These are phyloP conservation scores for Prototheca wickerhamii DNA, from an alignment of 163 green algal genomes.

Conservation along the genomic window DNA sequence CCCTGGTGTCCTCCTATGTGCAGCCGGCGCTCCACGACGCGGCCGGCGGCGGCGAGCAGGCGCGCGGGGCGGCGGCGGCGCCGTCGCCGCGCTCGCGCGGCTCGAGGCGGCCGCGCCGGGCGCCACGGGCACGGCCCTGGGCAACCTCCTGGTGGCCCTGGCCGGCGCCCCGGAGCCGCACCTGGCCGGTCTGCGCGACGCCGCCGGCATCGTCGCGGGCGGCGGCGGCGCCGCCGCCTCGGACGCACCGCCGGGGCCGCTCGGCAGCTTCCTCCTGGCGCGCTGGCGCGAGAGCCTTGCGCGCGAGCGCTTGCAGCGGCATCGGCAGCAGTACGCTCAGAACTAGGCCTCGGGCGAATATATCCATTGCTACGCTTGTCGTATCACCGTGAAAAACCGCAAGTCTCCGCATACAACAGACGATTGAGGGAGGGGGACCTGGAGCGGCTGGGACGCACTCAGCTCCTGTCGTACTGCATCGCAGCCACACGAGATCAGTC, in stretches of 20 bases:
- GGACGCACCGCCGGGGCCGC: constrained; percentile 15
- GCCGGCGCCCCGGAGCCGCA: constrained; percentile 8
- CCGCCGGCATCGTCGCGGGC: constrained; percentile 6
- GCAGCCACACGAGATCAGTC: too few species aligned
- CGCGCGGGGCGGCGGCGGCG: constrained; percentile 10
- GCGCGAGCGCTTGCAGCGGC: constrained; percentile 22
- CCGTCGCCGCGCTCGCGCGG: constrained; percentile 9
- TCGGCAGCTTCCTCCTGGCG: constrained; percentile 48
- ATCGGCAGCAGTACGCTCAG: constrained; percentile 11
- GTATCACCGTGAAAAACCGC: too few species aligned
- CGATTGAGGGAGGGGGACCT: too few species aligned
- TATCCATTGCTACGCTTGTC: too few species aligned
- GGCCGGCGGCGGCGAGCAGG: background rate
- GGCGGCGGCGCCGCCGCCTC: constrained; percentile 6
- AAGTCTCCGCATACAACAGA: too few species aligned
- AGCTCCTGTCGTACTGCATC: too few species aligned
- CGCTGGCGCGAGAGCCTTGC: constrained; percentile 36
- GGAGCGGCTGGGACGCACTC: too few species aligned
- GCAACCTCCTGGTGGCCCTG: constrained; percentile 26
- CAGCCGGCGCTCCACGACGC: constrained; percentile 14
- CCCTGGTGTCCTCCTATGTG: constrained; percentile 5
- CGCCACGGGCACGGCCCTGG: constrained; percentile 8
- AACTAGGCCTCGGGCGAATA: too few species aligned
- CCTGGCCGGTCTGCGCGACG: constrained; percentile 4
- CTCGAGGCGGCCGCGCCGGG: constrained; percentile 19